phyloP scores from a whole-genome alignment of 202 grass and related monocot species.

The Setaria viridis region DNA sequence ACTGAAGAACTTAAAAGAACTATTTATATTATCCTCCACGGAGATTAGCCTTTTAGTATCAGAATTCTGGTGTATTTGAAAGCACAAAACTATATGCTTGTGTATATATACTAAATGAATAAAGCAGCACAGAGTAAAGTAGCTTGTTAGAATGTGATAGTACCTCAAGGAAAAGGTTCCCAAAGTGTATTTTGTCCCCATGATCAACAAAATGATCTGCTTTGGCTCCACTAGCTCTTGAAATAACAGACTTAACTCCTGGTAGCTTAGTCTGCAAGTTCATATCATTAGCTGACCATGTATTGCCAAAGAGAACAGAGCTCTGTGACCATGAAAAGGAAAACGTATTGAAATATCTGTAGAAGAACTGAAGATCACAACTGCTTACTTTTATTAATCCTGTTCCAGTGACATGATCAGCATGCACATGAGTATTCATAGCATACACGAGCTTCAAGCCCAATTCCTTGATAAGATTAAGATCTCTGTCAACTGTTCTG shows the following conservation, averaged over 20 bases:
- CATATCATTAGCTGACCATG: conserved; percentile 25
- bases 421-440: conserved; percentile 98
- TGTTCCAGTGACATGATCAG: conserved; percentile 93
- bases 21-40: not conserved
- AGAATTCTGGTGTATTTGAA: not conserved
- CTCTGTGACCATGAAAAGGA: not conserved
- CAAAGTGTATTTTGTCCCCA: conserved; percentile 89
- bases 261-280: conserved; percentile 72
- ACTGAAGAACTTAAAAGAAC: not conserved
- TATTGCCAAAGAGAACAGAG: conserved; percentile 33
- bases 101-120: conserved; percentile 1
- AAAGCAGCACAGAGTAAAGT: not conserved
- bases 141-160: not conserved
- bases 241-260: conserved; percentile 80
- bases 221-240: conserved; percentile 77
- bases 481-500: conserved; percentile 86
- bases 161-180: conserved; percentile 95
- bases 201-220: conserved; percentile 86
- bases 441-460: conserved; percentile 89
- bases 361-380: conserved; percentile 2
- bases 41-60: not conserved
- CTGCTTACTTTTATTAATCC: conserved; percentile 79
- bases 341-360: not conserved
- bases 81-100: not conserved
- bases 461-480: conserved; percentile 83